Conservation (phyloP, 2,329 filamentous ascomycete genomes). For the Coniochaeta sp. region DNA sequence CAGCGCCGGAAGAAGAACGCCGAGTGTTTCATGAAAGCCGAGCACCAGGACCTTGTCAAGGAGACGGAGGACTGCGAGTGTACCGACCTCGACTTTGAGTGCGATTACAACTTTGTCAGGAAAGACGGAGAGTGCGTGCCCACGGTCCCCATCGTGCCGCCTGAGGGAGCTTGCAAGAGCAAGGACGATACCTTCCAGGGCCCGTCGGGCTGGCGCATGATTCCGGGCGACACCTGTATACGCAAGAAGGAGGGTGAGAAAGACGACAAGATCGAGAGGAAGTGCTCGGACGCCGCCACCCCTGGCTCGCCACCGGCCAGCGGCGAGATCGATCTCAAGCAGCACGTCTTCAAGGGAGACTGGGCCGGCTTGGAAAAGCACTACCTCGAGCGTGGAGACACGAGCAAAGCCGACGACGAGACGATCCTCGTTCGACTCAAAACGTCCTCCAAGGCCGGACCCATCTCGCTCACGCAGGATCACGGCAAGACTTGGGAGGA, state of each 20-base stretch:
- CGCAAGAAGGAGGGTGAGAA: slow-evolving; percentile 54
- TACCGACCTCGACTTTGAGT: slow-evolving; percentile 82
- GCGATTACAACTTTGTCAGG: slow-evolving; percentile 82
- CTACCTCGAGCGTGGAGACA: slow-evolving; percentile 74
- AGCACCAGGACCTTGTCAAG: slow-evolving; percentile 72
- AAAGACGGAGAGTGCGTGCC: slow-evolving; percentile 63
- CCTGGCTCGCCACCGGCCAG: slow-evolving; percentile 47
- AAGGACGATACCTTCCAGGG: slow-evolving; percentile 71
- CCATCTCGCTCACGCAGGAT: slow-evolving; percentile 70
- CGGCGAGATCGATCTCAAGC: slow-evolving; percentile 58
- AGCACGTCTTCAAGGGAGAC: slow-evolving; percentile 56
- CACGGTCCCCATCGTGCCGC: slow-evolving; percentile 54
- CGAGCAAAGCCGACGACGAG: slow-evolving; percentile 61
- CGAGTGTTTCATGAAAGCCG: slow-evolving; percentile 80
- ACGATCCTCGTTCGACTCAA: slow-evolving; percentile 52
- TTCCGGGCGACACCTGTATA: slow-evolving; percentile 74
- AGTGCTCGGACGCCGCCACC: slow-evolving; percentile 59
- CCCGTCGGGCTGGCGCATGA: slow-evolving; percentile 84
- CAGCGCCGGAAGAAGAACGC: slow-evolving; percentile 77
- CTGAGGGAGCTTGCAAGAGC: slow-evolving; percentile 65
- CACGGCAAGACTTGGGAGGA: slow-evolving; percentile 82
- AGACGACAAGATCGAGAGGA: slow-evolving; percentile 65
- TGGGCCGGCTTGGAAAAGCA: slow-evolving; percentile 46
- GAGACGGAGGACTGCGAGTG: slow-evolving; percentile 74
- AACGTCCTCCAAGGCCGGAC: slow-evolving; percentile 25